phyloP scores from a whole-genome alignment of 306 rosid genomes.

The Begonia fuchsioides region DNA sequence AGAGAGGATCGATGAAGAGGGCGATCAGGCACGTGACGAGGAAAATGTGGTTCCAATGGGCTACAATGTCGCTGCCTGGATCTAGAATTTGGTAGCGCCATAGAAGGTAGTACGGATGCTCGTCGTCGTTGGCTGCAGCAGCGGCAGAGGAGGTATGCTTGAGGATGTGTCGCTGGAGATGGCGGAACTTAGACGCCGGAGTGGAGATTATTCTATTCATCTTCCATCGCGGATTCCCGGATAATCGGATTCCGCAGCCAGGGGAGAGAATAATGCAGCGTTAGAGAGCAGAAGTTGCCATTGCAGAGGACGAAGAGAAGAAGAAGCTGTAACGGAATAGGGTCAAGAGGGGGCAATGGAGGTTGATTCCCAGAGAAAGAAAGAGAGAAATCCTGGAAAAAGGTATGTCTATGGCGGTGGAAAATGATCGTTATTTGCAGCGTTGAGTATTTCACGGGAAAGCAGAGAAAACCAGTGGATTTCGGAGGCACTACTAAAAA shows the following conservation, averaged over 20 bases:
- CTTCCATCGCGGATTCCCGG: conserved; percentile 94
- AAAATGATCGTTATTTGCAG: neutral
- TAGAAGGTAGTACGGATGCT: conserved; percentile 37
- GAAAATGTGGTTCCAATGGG: conserved; percentile 67
- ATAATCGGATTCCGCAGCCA: conserved; percentile 52
- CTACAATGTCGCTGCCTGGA: conserved; percentile 68
- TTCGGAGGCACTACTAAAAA: neutral
- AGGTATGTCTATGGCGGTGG: neutral
- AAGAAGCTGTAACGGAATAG: neutral
- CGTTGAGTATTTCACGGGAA: neutral
- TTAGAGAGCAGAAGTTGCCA: too few relatives aligned
- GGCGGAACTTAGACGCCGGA: conserved; percentile 57
- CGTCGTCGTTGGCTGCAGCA: conserved; percentile 13
- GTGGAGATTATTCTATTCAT: conserved; percentile 63
- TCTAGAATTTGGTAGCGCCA: conserved; percentile 72
- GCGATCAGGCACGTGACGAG: conserved; percentile 54
- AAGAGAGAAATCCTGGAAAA: too few relatives aligned
- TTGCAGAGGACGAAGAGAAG: too few relatives aligned
- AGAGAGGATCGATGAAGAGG: conserved; percentile 74
- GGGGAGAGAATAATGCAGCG: neutral
- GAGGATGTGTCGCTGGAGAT: conserved; percentile 25
- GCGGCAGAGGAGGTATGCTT: neutral
- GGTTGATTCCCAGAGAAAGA: neutral
- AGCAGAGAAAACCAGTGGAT: neutral
- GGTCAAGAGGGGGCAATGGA: neutral